Evolutionary conservation across 2,329 filamentous ascomycete species (phyloP).

Genomic region (Xylaria digitata): DNA sequence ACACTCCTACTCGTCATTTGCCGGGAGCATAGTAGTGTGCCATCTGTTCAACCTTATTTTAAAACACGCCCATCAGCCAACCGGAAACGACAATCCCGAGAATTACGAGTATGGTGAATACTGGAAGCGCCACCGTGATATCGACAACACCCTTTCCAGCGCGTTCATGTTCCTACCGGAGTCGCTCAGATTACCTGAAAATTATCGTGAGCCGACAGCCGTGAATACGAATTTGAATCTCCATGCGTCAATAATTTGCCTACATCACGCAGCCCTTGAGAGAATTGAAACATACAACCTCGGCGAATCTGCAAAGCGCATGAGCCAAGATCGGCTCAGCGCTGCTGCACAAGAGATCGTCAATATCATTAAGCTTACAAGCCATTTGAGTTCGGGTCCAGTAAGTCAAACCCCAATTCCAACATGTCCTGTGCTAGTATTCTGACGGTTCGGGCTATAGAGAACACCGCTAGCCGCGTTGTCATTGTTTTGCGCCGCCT

Average conservation of each 20-base stretch:
- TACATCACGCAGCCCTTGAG: slow-evolving; percentile 89
- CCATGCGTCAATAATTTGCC: slow-evolving; percentile 86
- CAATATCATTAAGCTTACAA: slow-evolving; percentile 82
- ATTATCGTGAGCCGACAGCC: slow-evolving; percentile 75
- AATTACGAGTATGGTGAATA: slow-evolving; percentile 81
- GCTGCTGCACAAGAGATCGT: slow-evolving; percentile 87
- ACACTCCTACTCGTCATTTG: slow-evolving; percentile 75
- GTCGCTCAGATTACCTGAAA: slow-evolving; percentile 75
- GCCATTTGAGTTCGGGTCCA: slow-evolving; percentile 73
- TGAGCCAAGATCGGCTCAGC: slow-evolving; percentile 78
- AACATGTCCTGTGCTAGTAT: not conserved
- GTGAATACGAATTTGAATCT: slow-evolving; percentile 89
- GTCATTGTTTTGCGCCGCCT: slow-evolving; percentile 84
- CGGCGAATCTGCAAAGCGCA: slow-evolving; percentile 71
- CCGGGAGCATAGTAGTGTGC: slow-evolving; percentile 77
- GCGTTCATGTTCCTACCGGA: slow-evolving; percentile 83
- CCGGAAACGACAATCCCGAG: slow-evolving; percentile 75
- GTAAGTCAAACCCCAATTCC: slow-evolving; percentile 60
- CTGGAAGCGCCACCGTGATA: slow-evolving; percentile 84
- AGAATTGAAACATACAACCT: slow-evolving; percentile 80
- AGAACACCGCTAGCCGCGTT: slow-evolving; percentile 84
- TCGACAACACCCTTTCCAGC: slow-evolving; percentile 84
- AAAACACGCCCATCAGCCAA: slow-evolving; percentile 79
- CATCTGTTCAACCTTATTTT: slow-evolving; percentile 85
- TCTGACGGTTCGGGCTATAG: slow-evolving; percentile 54